These are phyloP conservation scores for Thuidium tamariscinum DNA, from an alignment of 225 moss, liverwort and hornwort genomes.

Conservation along the genomic window DNA sequence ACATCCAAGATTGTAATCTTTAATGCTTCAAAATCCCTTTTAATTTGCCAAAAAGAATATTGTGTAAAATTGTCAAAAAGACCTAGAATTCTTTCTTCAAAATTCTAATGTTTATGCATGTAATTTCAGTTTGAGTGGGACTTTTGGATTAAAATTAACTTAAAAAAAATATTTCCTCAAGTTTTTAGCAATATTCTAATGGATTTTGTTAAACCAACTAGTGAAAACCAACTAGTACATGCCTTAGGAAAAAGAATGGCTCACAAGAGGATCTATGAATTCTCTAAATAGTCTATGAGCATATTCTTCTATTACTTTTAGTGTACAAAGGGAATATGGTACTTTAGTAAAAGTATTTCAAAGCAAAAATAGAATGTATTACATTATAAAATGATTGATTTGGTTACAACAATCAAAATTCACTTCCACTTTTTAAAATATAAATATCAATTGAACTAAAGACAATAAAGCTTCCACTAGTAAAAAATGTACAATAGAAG, in stretches of 20 bases:
- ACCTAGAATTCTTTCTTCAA: background rate
- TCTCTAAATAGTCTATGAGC: background rate
- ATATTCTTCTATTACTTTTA: background rate
- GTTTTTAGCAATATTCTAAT: background rate
- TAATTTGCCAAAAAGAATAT: rapidly evolving
- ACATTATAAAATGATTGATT: background rate
- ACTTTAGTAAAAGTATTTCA: background rate
- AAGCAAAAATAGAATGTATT: background rate
- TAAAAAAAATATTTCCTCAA: too few relatives aligned
- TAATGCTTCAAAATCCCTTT: background rate
- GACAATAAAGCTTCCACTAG: rapidly evolving
- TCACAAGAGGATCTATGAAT: background rate
- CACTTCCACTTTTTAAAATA: background rate
- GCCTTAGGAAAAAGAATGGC: background rate
- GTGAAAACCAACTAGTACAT: background rate
- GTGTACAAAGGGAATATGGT: rapidly evolving
- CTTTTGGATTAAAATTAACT: background rate
- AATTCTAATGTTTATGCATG: background rate
- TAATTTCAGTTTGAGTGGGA: rapidly evolving
- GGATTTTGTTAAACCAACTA: background rate
- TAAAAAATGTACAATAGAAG: rapidly evolving
- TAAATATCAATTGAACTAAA: too few relatives aligned
- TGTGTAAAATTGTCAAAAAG: background rate
- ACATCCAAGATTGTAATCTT: background rate
- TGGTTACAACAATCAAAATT: background rate